Conservation (phyloP, 768 basidiomycete species). For the Neoboletus subvelutipes region DNA sequence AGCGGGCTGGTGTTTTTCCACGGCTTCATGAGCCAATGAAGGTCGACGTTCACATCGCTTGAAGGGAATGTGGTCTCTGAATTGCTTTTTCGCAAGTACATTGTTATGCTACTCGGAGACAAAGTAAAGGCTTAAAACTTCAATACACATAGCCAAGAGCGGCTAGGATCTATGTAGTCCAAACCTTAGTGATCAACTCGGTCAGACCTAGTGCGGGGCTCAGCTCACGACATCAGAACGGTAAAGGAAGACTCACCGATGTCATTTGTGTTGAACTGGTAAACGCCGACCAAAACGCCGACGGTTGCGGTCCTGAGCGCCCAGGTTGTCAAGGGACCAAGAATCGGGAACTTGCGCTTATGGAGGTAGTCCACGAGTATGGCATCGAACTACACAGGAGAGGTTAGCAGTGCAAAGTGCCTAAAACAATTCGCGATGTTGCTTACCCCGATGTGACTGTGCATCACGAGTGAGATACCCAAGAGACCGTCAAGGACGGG, state of each 20-base stretch:
- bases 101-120: neutral
- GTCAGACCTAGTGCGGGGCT: constrained; percentile 62
- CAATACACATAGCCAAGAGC: neutral
- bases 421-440: neutral
- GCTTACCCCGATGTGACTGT: constrained; percentile 91
- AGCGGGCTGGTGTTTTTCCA: neutral
- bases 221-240: constrained; percentile 3
- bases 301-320: constrained; percentile 71
- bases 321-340: constrained; percentile 76
- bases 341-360: constrained; percentile 85
- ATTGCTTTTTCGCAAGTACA: neutral
- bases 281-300: constrained; percentile 84
- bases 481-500: constrained; percentile 90
- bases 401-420: neutral
- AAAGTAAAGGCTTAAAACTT: neutral
- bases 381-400: constrained; percentile 60
- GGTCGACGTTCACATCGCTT: neutral
- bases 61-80: neutral
- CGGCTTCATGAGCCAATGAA: neutral
- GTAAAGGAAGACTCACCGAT: constrained; percentile 62
- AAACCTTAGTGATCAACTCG: constrained; percentile 78
- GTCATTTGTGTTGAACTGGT: constrained; percentile 98
- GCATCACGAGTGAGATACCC: constrained; percentile 84
- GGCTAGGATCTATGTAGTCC: constrained; percentile 61
- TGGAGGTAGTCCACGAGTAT: constrained; percentile 89